Evolutionary conservation across 768 basidiomycete species (phyloP).

Genomic region (Termitomyces sp.): DNA sequence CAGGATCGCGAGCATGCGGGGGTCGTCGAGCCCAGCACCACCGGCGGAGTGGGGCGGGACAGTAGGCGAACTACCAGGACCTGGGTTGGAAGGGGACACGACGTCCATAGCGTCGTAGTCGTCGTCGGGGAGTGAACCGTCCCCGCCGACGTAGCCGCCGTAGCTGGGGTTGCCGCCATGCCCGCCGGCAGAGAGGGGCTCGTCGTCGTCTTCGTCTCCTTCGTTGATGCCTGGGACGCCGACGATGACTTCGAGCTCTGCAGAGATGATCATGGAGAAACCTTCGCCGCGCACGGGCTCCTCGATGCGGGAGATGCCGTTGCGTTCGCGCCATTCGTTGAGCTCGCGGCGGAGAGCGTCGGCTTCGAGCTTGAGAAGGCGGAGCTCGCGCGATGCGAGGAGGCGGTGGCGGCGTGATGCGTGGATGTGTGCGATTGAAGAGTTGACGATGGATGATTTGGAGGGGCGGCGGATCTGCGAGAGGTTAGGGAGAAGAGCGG

Average conservation of each 20-base stretch:
- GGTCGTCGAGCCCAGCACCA: conserved; percentile 24
- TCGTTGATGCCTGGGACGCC: conserved; percentile 51
- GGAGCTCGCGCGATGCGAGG: conserved; percentile 80
- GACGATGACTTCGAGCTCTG: conserved; percentile 48
- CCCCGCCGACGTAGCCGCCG: conserved; percentile 23
- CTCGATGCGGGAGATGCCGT: conserved; percentile 67
- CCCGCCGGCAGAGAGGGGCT: conserved; percentile 16
- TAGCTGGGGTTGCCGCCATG: conserved; percentile 24
- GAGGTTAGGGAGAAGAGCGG: conserved; percentile 87
- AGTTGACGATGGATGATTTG: conserved; percentile 97
- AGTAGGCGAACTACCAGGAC: background rate
- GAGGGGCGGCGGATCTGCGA: conserved; percentile 90
- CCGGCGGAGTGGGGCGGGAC: conserved; percentile 24
- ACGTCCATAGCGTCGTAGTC: conserved; percentile 20
- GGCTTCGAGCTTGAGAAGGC: conserved; percentile 74
- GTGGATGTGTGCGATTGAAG: conserved; percentile 86
- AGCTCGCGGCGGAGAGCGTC: conserved; percentile 62
- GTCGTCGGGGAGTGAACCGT: conserved; percentile 16
- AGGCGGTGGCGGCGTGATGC: conserved; percentile 58
- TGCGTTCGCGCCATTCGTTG: conserved; percentile 89
- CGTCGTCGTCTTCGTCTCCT: conserved; percentile 44
- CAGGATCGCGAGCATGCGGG: conserved; percentile 22
- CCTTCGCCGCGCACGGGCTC: conserved; percentile 73
- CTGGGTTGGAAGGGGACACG: background rate
- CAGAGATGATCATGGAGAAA: conserved; percentile 5